These are phyloP conservation scores for Penstemon newberryi DNA, from an alignment of 257 asterid species.

Conservation along the genomic window DNA sequence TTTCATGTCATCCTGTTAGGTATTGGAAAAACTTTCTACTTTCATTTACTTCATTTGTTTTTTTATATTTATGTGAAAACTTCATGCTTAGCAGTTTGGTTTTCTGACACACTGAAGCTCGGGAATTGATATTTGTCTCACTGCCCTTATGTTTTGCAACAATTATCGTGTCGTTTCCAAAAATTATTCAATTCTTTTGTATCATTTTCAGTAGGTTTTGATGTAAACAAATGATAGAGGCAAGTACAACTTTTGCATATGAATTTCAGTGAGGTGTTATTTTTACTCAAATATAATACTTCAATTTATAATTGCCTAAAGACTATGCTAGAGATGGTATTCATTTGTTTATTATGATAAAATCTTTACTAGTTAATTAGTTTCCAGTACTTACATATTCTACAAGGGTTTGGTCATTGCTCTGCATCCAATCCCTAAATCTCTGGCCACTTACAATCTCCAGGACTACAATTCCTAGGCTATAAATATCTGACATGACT, in stretches of 20 bases:
- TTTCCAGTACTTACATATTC: conserved; percentile 23
- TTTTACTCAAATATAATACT: neutral
- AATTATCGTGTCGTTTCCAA: too few relatives aligned
- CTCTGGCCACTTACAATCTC: conserved; percentile 29
- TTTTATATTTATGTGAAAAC: neutral
- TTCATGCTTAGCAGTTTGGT: too few relatives aligned
- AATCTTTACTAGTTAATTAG: neutral
- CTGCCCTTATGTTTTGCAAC: too few relatives aligned
- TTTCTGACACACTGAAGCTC: too few relatives aligned
- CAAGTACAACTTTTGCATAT: neutral
- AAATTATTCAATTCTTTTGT: too few relatives aligned
- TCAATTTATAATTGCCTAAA: neutral
- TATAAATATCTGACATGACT: conserved; percentile 23
- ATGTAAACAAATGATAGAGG: too few relatives aligned
- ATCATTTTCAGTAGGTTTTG: too few relatives aligned
- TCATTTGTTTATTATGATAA: neutral
- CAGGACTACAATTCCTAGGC: conserved; percentile 30
- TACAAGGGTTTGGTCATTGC: neutral
- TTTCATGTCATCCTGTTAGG: too few relatives aligned
- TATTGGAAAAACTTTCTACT: neutral
- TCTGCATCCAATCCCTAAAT: neutral
- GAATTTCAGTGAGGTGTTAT: neutral
- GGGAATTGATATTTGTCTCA: too few relatives aligned
- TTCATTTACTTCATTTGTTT: neutral
- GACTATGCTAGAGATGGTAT: neutral